A percentile compares a stretch with the other conserved stretches of the same genome.
These are phyloP conservation scores for Scortechinia acanthostroma DNA, from an alignment of 2,329 filamentous ascomycete genomes.

Conservation along the genomic window DNA sequence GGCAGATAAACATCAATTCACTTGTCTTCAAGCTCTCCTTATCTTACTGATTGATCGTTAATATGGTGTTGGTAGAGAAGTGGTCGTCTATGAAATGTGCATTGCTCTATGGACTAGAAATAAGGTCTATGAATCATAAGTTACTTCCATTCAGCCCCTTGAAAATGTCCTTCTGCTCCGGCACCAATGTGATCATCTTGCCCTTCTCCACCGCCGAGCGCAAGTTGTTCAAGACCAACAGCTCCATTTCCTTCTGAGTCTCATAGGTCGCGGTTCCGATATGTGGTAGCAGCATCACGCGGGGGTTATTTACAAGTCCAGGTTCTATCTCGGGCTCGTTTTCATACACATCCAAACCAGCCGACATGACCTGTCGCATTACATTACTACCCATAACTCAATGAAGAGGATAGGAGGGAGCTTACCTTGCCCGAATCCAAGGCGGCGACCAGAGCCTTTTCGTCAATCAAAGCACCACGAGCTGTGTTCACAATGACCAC, in stretches of 20 bases:
- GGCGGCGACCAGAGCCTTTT: conserved; percentile 41
- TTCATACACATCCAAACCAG: conserved; percentile 49
- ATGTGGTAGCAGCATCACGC: conserved; percentile 58
- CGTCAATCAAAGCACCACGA: conserved; percentile 46
- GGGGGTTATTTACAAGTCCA: conserved; percentile 46
- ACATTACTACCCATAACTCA: no score
- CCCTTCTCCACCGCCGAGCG: conserved; percentile 45
- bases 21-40: background rate
- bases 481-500: conserved; percentile 50
- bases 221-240: conserved; percentile 38
- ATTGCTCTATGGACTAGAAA: no score
- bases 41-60: no score
- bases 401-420: background rate
- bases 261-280: conserved; percentile 62
- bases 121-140: no score
- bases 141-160: background rate
- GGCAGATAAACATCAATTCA: conserved; percentile 4
- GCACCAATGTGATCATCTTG: conserved; percentile 48
- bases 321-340: conserved; percentile 54
- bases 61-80: no score
- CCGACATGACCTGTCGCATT: conserved; percentile 37
- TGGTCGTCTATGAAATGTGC: no score
- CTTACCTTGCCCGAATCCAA: conserved; percentile 36
- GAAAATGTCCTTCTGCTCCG: conserved; percentile 48
- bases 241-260: conserved; percentile 29